Base-by-base conservation (phyloP, 805 yeast genomes). In the Candida coquimbonensis region DNA sequence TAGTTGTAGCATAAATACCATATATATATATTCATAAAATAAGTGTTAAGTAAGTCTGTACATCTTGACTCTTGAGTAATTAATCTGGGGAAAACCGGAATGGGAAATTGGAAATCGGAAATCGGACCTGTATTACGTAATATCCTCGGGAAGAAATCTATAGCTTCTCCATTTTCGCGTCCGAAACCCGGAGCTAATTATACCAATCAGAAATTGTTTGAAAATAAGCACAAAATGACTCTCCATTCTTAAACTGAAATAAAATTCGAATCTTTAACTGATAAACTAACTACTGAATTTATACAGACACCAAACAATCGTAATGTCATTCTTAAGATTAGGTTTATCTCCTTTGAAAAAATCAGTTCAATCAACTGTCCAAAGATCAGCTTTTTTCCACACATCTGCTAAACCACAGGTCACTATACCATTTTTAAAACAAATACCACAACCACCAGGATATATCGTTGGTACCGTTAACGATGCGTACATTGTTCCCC, bases 391-490 rank as follows among this genome's bases (percentile, higher is more conserved):
- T 29, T 32, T 47, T 9, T 47, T 56, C 47, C 59, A 55, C 51
- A 55, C 60, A n/a, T 54, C 65, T 7, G 49, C 63, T n/a, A 53
- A 57, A 17, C 57, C 49, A 51, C 66, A 60, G 55, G 57, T 70
- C 44, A 70, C 70, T 25, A 70, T 72, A 44, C 65, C 74, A 63
- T 68, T 77, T 65, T 54, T 78, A 67, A 80, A 79, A 53, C 70
- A 75, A 40, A 77, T 80, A 49, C 82, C 83, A 47, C 95, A 87
- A 67, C 91, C 95, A 33, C 87, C 97, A 38, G 98, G 97, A 35
- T 74, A 84, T 63, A 82, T 91, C 47, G 82, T 82, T 40, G 98
- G 97, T n/a, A 80, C 90, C 7, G 96, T 90, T 41, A 93, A 91
- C 65, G 98, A 93, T 51, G 89, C 98, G 14, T 84, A 74, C 57